Conservation (phyloP, 2,329 filamentous ascomycete genomes). For the Bipolaris bicolor region DNA sequence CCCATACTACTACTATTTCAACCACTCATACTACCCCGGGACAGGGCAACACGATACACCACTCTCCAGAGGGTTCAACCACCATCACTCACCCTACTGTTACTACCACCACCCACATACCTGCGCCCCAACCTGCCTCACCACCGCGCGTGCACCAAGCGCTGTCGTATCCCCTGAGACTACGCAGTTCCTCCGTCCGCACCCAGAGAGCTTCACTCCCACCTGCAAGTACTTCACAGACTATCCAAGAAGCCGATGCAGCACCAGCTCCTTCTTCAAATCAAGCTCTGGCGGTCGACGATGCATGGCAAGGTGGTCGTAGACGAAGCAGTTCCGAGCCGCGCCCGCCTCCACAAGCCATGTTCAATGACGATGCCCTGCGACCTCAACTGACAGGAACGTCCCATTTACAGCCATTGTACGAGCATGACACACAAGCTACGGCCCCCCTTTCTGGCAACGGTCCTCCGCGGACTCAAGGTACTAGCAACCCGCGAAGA, state of each 20-base stretch:
- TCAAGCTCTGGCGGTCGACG: slow-evolving; percentile 11
- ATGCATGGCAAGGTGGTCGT: slow-evolving; percentile 29
- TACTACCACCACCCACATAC: slow-evolving; percentile 34
- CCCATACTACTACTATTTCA: slow-evolving; percentile 38
- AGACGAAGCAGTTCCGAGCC: slow-evolving; percentile 44
- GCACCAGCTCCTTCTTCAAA: slow-evolving; percentile 7
- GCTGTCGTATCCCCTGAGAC: slow-evolving; percentile 20
- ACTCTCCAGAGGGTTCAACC: slow-evolving; percentile 32
- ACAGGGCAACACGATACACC: slow-evolving; percentile 28
- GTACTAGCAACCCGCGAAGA: slow-evolving; percentile 23
- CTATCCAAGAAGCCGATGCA: neutral
- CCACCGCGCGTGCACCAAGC: slow-evolving; percentile 10
- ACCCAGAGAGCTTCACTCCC: slow-evolving; percentile 31
- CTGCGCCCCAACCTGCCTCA: slow-evolving; percentile 17
- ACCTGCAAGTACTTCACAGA: neutral
- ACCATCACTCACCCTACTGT: slow-evolving; percentile 38
- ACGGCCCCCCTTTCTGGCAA: slow-evolving; percentile 12
- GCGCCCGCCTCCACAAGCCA: slow-evolving; percentile 32
- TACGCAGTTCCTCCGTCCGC: slow-evolving; percentile 37
- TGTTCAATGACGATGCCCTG: slow-evolving; percentile 33
- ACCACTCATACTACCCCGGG: slow-evolving; percentile 24
- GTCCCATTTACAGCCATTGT: slow-evolving; percentile 41
- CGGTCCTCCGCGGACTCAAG: slow-evolving; percentile 23
- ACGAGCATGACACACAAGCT: slow-evolving; percentile 32
- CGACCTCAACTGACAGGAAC: slow-evolving; percentile 36